Base-by-base conservation (phyloP, 2,329 filamentous ascomycete genomes). In the Pseudogymnoascus sp. region DNA sequence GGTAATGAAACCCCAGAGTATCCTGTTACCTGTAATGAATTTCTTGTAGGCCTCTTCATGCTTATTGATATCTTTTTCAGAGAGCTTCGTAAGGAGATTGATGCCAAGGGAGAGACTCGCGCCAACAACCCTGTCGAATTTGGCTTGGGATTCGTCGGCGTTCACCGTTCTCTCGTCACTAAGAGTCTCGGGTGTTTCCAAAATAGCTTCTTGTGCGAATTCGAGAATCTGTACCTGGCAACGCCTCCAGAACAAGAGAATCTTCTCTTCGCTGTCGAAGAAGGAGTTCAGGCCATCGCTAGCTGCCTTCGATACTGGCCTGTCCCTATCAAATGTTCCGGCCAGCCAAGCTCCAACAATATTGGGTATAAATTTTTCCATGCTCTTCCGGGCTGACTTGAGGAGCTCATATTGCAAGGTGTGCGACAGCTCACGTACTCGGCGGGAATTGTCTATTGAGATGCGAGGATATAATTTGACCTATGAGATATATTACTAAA, bases 291-390 rank as follows among this genome's bases (percentile, higher is more conserved):
- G 79, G 0, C 93, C 89, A 53, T 93, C 87, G 64, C 84, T 82
- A 1, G 93, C 92, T n/a, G 90, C 86, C 64, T 87, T 85, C 7
- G 89, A 82, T 13, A 92, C 91, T 17, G 82, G 82, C 63, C 87
- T 86, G 72, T 99, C 93, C 68, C 85, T 88, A 74, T 99, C 95
- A 72, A 92, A 96, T 1, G 89, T 83, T 0, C 93, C 95, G 7
- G 90, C 89, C 11, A 97, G 82, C 95, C 96, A 99, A n/a, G 91
- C 83, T 9, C 89, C 92, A 53, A 96, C 87, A 36, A 96, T 80
- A 65, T 83, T 86, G 11, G 91, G 86, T 66, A 99, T 81, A 69
- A 88, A 82, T 67, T 85, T 90, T 66, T 91, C 91, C 77, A 96
- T 90, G 66, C 92, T 86, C 79, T 95, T 96, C 60, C 91, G 89